Conservation (phyloP, 2,329 filamentous ascomycete genomes). For the Claviceps capensis region DNA sequence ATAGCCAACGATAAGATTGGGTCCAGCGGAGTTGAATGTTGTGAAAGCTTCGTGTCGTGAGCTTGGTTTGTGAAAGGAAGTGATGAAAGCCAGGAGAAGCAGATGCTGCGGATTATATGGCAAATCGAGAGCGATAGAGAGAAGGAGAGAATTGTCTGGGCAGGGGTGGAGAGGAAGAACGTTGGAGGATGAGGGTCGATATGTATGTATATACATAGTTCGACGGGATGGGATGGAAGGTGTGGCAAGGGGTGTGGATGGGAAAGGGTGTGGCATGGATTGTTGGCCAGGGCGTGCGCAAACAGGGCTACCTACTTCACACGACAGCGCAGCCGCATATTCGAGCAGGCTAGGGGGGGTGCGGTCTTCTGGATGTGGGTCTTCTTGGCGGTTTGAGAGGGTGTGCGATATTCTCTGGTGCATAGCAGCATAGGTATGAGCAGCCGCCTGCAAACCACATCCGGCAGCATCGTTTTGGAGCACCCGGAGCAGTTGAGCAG, state of each 20-base stretch:
- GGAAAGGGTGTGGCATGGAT: background rate
- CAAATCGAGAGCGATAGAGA: background rate
- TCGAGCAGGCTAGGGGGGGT: background rate
- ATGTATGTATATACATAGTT: slow-evolving; percentile 9
- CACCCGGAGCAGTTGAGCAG: too few relatives aligned
- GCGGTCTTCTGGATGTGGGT: background rate
- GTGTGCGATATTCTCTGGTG: background rate
- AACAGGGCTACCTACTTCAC: background rate
- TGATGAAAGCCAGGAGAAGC: background rate
- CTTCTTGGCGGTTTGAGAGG: background rate
- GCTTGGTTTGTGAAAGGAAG: background rate
- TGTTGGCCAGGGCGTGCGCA: background rate
- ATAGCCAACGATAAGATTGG: background rate
- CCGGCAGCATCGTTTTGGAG: too few relatives aligned
- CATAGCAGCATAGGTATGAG: background rate
- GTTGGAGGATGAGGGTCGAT: slow-evolving; percentile 9
- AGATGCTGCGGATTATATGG: background rate
- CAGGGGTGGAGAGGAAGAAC: slow-evolving; percentile 1
- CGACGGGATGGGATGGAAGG: background rate
- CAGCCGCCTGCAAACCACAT: background rate
- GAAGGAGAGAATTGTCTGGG: slow-evolving; percentile 4
- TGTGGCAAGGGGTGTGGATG: slow-evolving; percentile 1
- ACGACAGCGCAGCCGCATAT: background rate
- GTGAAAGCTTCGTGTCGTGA: background rate
- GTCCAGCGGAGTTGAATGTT: background rate